Conservation (phyloP, 179 eudicot species). For the Beta corolliflora region DNA sequence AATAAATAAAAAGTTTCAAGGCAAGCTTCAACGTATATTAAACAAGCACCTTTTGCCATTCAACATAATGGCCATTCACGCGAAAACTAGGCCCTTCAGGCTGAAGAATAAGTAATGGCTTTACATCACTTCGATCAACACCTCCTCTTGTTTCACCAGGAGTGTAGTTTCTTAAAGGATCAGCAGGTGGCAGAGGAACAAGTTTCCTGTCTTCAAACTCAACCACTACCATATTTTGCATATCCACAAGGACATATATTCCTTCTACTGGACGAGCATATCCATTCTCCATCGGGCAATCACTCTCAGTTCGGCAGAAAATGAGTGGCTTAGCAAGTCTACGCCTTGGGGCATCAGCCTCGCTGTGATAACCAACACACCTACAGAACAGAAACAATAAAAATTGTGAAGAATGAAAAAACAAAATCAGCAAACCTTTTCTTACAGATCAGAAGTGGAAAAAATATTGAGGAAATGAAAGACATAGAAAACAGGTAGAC, state of each 20-base stretch:
- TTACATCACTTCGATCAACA: conserved; percentile 94
- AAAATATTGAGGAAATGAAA: background rate
- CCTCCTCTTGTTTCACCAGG: conserved; percentile 97
- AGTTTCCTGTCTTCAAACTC: conserved; percentile 96
- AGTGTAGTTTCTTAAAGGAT: conserved; percentile 95
- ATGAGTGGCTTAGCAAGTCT: conserved; percentile 98
- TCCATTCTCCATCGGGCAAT: conserved; percentile 98
- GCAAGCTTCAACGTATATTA: conserved; percentile 7
- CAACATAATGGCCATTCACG: conserved; percentile 80
- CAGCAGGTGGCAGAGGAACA: conserved; percentile 96
- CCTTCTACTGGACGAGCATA: conserved; percentile 99
- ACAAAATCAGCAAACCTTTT: background rate
- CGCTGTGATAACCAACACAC: conserved; percentile 96
- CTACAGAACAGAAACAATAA: conserved; percentile 37
- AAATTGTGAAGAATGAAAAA: background rate
- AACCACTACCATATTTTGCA: conserved; percentile 91
- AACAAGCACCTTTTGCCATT: conserved; percentile 87
- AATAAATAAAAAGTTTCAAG: conserved; percentile 3
- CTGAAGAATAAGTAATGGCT: conserved; percentile 78
- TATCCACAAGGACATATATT: conserved; percentile 86
- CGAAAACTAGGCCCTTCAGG: conserved; percentile 99
- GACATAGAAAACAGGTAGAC: background rate
- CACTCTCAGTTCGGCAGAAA: conserved; percentile 95
- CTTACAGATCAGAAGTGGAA: background rate
- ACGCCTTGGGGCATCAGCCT: conserved; percentile 87